Evolutionary conservation across 2,329 filamentous ascomycete species (phyloP).

Genomic region (Zelopaecilomyces penicillatus): DNA sequence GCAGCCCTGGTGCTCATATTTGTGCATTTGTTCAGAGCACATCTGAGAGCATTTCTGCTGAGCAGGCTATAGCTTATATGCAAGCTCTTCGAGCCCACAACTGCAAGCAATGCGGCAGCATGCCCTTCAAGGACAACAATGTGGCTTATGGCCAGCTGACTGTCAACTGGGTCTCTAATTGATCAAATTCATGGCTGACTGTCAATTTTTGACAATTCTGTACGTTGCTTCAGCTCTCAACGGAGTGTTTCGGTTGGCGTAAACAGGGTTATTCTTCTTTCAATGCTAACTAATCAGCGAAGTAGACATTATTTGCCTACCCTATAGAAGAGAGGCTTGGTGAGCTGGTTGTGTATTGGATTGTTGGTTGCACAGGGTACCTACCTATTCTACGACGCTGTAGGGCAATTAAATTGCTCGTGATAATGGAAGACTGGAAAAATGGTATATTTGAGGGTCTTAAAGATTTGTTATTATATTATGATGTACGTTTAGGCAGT

Average conservation of each 20-base stretch:
- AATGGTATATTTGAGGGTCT: neutral
- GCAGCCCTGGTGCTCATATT: slow-evolving; percentile 6
- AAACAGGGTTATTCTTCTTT: neutral
- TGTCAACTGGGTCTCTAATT: slow-evolving; percentile 3
- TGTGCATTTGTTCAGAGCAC: slow-evolving; percentile 5
- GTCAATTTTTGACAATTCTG: neutral
- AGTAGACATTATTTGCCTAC: neutral
- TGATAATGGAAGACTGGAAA: neutral
- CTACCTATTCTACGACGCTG: neutral
- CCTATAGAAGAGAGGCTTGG: neutral
- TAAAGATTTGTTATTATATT: neutral
- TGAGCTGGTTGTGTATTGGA: neutral
- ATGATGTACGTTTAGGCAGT: no score
- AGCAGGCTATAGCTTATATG: slow-evolving; percentile 5
- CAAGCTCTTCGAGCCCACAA: slow-evolving; percentile 2
- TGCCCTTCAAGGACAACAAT: slow-evolving; percentile 9
- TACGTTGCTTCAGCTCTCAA: neutral
- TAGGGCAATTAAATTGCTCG: neutral
- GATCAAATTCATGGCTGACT: neutral
- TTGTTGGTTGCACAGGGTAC: neutral
- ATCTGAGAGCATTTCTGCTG: slow-evolving; percentile 5
- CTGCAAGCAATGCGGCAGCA: slow-evolving; percentile 6
- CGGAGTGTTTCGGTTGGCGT: neutral
- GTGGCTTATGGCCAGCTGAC: slow-evolving; percentile 5
- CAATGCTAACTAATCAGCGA: neutral